Base-by-base conservation (phyloP, 768 basidiomycete genomes). In the Collybia mongolica region DNA sequence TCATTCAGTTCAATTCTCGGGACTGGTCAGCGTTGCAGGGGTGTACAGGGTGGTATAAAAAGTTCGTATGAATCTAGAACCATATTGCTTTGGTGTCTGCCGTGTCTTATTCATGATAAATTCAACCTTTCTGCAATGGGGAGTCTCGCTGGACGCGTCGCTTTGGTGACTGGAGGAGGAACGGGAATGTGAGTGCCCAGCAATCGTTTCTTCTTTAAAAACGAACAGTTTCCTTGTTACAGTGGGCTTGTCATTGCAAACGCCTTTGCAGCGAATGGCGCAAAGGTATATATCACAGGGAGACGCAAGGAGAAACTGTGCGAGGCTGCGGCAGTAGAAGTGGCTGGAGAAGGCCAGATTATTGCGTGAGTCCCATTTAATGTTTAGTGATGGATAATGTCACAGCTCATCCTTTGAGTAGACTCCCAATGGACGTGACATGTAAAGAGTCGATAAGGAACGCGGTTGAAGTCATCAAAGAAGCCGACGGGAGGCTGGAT, bases 401-500 rank as follows among this genome's bases (percentile, higher is more conserved):
- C 22, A 23, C 28, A 20, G 12, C 36, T 39, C 2, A 39, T 14
- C 9, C 19, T 24, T 23, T 9, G 4, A 15, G 2, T 18, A 48
- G 47, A 8, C 23, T 48, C 7, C 9, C 47, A 6, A 48, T 48
- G 47, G 47, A 48, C 20, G 47, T 48, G 8, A 26, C 24, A 6
- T 48, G 36, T 2, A 48, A 48, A 24, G 37, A 39, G 3, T 59
- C 61, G 35, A 62, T 61, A 28, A 36, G 49, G 14, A 51, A 50
- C 4, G 58, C 61, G 7, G 66, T 62, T 9, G 38, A 56, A 2
- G 32, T 52, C n/a, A 58, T 66, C 36, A 39, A 58, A 23, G 44
- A 46, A 9, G 53, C 46, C 19, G 58, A 64, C 14, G 64, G 65
- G 18, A 59, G 57, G 35, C 54, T 65, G 22, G 59, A 66, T 48